Evolutionary conservation across 345 rosid species (phyloP).

Genomic region (Salix koriyanagi): DNA sequence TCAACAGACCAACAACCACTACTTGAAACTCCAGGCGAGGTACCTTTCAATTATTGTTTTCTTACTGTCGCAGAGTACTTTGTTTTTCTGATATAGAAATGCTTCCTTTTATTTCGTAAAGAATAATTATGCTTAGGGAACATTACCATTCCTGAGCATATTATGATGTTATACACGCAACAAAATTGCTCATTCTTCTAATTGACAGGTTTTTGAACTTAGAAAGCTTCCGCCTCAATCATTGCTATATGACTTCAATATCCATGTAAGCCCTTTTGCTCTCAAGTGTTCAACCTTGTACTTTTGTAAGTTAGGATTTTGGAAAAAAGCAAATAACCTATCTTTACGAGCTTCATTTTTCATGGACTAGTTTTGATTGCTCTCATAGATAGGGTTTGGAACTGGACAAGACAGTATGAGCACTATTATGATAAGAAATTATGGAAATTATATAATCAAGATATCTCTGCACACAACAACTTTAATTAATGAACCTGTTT

Average conservation of each 20-base stretch:
- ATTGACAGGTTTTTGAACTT: slow-evolving; percentile 71
- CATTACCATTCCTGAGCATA: background rate
- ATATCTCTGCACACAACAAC: background rate
- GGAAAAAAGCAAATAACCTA: background rate
- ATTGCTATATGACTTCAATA: slow-evolving; percentile 73
- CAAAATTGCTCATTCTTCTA: background rate
- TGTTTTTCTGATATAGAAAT: background rate
- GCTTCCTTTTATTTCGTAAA: background rate
- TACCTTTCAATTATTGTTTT: slow-evolving; percentile 10
- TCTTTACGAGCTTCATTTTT: background rate
- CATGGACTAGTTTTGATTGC: background rate
- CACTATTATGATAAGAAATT: background rate
- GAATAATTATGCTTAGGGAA: background rate
- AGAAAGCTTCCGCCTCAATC: slow-evolving; percentile 79
- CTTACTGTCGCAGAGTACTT: background rate
- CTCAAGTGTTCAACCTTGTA: background rate
- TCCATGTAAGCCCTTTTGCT: slow-evolving; percentile 62
- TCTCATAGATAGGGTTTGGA: background rate
- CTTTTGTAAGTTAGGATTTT: background rate
- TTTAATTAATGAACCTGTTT: background rate
- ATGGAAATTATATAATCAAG: background rate
- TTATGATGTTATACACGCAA: background rate
- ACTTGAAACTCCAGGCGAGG: slow-evolving; percentile 95
- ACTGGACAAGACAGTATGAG: background rate
- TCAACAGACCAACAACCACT: slow-evolving; percentile 81